A percentile compares a stretch with the other conserved stretches of the same genome.
Evolutionary conservation across 495 filamentous ascomycete species (phyloP).

Genomic region (Hypoxylon subgilvum): DNA sequence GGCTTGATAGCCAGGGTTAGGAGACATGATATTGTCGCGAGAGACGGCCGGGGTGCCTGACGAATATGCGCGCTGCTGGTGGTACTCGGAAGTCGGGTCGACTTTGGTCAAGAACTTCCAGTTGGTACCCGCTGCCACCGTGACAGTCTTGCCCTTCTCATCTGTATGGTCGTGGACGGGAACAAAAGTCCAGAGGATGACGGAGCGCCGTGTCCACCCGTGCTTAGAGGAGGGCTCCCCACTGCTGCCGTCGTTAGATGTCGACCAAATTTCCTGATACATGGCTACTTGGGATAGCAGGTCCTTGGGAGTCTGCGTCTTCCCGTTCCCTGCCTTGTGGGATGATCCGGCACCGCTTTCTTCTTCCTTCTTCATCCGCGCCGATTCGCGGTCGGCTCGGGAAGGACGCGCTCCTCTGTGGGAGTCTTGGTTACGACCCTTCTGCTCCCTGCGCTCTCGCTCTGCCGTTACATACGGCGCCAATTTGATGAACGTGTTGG

Average conservation of each 20-base stretch:
- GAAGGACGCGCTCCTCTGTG: slow-evolving; percentile 31
- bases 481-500: slow-evolving; percentile 53
- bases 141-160: slow-evolving; percentile 40
- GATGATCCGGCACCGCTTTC: slow-evolving; percentile 15
- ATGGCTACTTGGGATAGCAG: slow-evolving; percentile 55
- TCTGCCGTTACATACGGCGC: slow-evolving; percentile 49
- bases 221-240: slow-evolving; percentile 19
- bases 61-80: slow-evolving; percentile 51
- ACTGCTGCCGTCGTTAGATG: slow-evolving; percentile 36
- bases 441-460: slow-evolving; percentile 37
- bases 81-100: slow-evolving; percentile 52
- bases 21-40: slow-evolving; percentile 52
- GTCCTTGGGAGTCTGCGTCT: slow-evolving; percentile 49
- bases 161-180: slow-evolving; percentile 50
- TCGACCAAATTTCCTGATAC: slow-evolving; percentile 58
- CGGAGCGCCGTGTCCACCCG: slow-evolving; percentile 50
- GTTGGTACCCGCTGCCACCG: slow-evolving; percentile 42
- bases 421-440: slow-evolving; percentile 24
- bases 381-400: slow-evolving; percentile 37
- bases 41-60: slow-evolving; percentile 32
- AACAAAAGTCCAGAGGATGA: slow-evolving; percentile 57
- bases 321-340: slow-evolving; percentile 24
- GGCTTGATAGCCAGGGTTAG: slow-evolving; percentile 49
- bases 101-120: slow-evolving; percentile 58
- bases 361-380: slow-evolving; percentile 42